These are phyloP conservation scores for Plasmodium inui DNA, from an alignment of 169 alveolate species.

Conservation along the genomic window DNA sequence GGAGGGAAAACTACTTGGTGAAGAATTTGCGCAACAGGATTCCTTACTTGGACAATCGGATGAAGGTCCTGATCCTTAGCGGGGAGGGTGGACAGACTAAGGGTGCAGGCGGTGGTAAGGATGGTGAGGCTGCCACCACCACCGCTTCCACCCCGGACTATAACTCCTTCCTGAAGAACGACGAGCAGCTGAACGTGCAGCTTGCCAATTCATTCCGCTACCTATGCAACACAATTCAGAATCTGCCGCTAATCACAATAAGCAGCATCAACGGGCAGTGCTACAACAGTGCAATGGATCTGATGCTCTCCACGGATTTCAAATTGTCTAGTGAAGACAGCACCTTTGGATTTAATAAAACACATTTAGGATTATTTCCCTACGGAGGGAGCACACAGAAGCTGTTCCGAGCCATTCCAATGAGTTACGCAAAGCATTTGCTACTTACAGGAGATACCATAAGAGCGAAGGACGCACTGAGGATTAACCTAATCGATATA, in stretches of 20 bases:
- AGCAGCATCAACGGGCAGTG: constrained; percentile 60
- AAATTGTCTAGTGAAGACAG: constrained; percentile 27
- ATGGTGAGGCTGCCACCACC: background rate
- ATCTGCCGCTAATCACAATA: constrained; percentile 33
- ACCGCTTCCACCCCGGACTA: constrained; percentile 7
- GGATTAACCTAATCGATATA: constrained; percentile 47
- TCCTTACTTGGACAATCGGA: constrained; percentile 51
- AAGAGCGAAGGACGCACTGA: constrained; percentile 31
- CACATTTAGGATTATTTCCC: constrained; percentile 46
- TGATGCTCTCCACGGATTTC: constrained; percentile 52
- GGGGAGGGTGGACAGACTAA: background rate
- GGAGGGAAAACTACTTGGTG: constrained; percentile 33
- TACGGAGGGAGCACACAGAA: constrained; percentile 64
- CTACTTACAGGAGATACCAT: constrained; percentile 38
- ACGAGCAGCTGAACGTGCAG: constrained; percentile 30
- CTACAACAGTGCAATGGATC: constrained; percentile 40
- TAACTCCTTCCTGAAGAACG: constrained; percentile 31
- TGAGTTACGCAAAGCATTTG: constrained; percentile 49
- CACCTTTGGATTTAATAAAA: constrained; percentile 50
- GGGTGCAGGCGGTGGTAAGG: too few relatives aligned
- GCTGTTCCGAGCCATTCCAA: constrained; percentile 28
- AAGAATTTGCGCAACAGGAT: constrained; percentile 22
- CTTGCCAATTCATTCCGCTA: constrained; percentile 29
- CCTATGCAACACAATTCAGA: constrained; percentile 38
- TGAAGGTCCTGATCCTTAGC: constrained; percentile 25